Evolutionary conservation across 2,329 filamentous ascomycete species (phyloP), one percentile per base, ranked within the genome.

Genomic region (Pseudocercospora fijiensis): DNA sequence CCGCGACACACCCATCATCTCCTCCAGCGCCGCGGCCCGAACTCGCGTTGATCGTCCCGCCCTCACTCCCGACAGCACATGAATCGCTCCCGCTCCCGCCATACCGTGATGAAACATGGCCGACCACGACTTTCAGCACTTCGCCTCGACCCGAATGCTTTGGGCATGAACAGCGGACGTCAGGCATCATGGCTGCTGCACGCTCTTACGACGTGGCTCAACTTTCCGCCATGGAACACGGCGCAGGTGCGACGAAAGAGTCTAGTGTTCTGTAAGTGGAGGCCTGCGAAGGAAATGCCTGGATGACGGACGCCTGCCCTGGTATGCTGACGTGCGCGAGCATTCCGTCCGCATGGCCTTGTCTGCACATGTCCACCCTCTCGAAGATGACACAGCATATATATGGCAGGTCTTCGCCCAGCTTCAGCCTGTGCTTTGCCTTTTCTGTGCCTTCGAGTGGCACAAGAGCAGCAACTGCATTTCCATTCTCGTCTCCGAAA

Each of bases 111-210:
- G 20, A 52, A 52, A 26, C 49, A 28, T 16, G 20, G 24, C n/a
- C 33, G 8, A 7, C 30, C 37, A 20, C 53, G 28, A 56, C 53
- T 30, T 33, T 30, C 28, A 41, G 27, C 37, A 41, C 30, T 41
- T 30, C 27, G 53, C 18, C 18, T 18, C 13, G n/a, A 20, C 28
- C 53, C 53, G 53, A 26, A 28, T 28, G 57, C 10, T 41, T 58
- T 53, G 58, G 58, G 58, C 58, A 52, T 37, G 9, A 52, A 60
- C 58, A 18, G 27, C 47, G 22, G 28, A 53, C 49, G 58, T 60
- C 49, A 60, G 58, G 58, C 58, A 60, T 60, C 49, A 49, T 60
- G 53, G 41, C 53, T 60, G 58, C 58, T 52, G 58, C 58, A 60
- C 58, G 58, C 47, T 52, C 58, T 28, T 41, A 28, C 58, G 58